Percentiles rank a stretch among this genome's conserved stretches.
phyloP scores from a whole-genome alignment of 805 yeast genomes.

The Hanseniaspora jakobsenii region DNA sequence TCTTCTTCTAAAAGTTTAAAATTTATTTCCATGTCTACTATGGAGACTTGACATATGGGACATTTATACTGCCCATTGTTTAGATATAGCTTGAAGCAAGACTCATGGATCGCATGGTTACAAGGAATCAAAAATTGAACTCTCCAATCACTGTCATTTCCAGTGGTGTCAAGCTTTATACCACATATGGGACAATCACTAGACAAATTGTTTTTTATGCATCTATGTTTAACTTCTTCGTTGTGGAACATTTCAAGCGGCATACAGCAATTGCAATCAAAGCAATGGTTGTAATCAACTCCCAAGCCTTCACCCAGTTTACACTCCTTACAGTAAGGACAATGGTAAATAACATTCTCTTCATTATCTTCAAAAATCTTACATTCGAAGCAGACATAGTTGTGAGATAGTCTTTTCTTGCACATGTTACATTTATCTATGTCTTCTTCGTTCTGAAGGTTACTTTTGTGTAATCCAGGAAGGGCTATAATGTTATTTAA shows the following conservation, averaged over 20 bases:
- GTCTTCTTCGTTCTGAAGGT: no score
- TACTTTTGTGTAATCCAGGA: no score
- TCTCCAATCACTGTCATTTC: conserved; percentile 4
- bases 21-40: conserved; percentile 77
- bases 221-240: conserved; percentile 6
- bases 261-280: conserved; percentile 78
- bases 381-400: conserved; percentile 71
- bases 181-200: conserved; percentile 13
- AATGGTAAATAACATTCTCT: conserved; percentile 74
- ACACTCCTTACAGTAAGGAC: conserved; percentile 87
- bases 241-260: conserved; percentile 63
- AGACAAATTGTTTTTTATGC: conserved; percentile 8
- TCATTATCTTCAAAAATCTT: conserved; percentile 74
- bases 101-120: conserved; percentile 87
- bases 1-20: conserved; percentile 80
- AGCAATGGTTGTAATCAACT: conserved; percentile 84
- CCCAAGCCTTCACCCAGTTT: conserved; percentile 79
- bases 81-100: conserved; percentile 71
- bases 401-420: no score
- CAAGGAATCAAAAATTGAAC: conserved; percentile 33
- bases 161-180: neutral
- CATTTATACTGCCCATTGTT: conserved; percentile 69
- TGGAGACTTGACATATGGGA: conserved; percentile 77
- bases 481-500: no score
- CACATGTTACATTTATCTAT: no score